Percentiles rank a stretch among this genome's conserved stretches.
Evolutionary conservation across 148 eudicot genomes (phyloP).

Genomic region (Camellia granthamiana): DNA sequence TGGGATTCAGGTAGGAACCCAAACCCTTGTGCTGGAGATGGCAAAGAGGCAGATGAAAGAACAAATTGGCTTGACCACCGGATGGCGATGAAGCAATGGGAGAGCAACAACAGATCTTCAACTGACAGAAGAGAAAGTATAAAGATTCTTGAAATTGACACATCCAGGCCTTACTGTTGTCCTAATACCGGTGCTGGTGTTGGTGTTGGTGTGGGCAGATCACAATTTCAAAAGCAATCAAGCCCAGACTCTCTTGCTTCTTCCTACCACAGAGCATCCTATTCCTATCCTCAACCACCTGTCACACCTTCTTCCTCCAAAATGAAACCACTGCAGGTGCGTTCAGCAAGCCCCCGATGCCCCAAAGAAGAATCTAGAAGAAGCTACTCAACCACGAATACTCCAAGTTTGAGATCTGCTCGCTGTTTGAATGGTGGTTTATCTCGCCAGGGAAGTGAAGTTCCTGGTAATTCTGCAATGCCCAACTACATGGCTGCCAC

Average conservation of each 20-base stretch:
- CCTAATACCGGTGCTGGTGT: conserved; percentile 14
- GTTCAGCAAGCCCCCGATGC: conserved; percentile 62
- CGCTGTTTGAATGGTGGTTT: not conserved
- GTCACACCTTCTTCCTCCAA: conserved; percentile 46
- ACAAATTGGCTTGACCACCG: conserved; percentile 51
- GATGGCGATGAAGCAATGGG: conserved; percentile 60
- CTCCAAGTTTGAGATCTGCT: conserved; percentile 50
- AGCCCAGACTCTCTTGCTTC: conserved; percentile 25
- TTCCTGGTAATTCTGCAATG: conserved; percentile 7
- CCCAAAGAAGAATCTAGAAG: conserved; percentile 28
- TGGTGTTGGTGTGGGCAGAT: too few species aligned
- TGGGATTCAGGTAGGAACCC: conserved; percentile 28
- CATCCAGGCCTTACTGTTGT: conserved; percentile 28
- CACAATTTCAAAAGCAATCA: conserved; percentile 20
- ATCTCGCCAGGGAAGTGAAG: conserved; percentile 12
- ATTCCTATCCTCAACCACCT: conserved; percentile 25
- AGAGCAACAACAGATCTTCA: conserved; percentile 35
- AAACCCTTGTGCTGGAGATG: conserved; percentile 19
- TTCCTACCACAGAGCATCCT: conserved; percentile 22
- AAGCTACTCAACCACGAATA: conserved; percentile 58
- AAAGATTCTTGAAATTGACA: conserved; percentile 49
- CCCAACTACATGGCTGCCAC: conserved; percentile 89
- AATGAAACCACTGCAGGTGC: conserved; percentile 36
- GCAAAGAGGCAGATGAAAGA: conserved; percentile 36
- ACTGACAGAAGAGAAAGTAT: conserved; percentile 44